phyloP scores from a whole-genome alignment of 352 stramenopile species.

The Globisporangium takayamanum region DNA sequence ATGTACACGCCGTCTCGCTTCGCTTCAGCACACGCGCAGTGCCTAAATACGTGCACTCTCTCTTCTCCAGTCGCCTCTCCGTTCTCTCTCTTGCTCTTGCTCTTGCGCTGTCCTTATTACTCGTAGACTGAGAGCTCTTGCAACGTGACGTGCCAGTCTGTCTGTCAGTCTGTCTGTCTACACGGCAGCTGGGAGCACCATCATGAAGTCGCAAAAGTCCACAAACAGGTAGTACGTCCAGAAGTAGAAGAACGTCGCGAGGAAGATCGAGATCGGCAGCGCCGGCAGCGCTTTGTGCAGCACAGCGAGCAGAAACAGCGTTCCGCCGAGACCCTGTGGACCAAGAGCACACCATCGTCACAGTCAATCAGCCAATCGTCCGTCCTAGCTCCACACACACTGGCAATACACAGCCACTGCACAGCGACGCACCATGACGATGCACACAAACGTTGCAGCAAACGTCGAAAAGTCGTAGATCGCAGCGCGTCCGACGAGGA shows the following conservation, averaged over 20 bases:
- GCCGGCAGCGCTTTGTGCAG: slow-evolving; percentile 92
- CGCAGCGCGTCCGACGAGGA: slow-evolving; percentile 94
- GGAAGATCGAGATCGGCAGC: slow-evolving; percentile 92
- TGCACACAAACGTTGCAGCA: slow-evolving; percentile 89
- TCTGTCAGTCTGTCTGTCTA: slow-evolving; percentile 15
- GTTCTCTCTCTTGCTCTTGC: background rate
- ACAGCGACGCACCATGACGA: slow-evolving; percentile 81
- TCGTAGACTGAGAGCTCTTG: background rate
- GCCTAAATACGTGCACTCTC: background rate
- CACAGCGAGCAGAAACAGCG: slow-evolving; percentile 93
- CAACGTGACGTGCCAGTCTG: background rate
- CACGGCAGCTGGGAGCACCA: slow-evolving; percentile 48
- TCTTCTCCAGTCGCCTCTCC: too few species aligned
- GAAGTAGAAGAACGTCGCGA: slow-evolving; percentile 80
- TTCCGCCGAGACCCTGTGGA: slow-evolving; percentile 85
- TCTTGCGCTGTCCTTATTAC: background rate
- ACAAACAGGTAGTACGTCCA: slow-evolving; percentile 79
- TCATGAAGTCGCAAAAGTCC: slow-evolving; percentile 80
- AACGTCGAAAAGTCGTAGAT: slow-evolving; percentile 96
- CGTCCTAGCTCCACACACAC: background rate
- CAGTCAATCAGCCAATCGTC: background rate
- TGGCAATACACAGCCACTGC: background rate
- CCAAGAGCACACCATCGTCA: slow-evolving; percentile 1
- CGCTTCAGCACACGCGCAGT: too few species aligned
- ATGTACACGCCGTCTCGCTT: too few species aligned